These are phyloP conservation scores for Colletotrichum spaethianum DNA, from an alignment of 2,329 filamentous ascomycete species.

Conservation along the genomic window DNA sequence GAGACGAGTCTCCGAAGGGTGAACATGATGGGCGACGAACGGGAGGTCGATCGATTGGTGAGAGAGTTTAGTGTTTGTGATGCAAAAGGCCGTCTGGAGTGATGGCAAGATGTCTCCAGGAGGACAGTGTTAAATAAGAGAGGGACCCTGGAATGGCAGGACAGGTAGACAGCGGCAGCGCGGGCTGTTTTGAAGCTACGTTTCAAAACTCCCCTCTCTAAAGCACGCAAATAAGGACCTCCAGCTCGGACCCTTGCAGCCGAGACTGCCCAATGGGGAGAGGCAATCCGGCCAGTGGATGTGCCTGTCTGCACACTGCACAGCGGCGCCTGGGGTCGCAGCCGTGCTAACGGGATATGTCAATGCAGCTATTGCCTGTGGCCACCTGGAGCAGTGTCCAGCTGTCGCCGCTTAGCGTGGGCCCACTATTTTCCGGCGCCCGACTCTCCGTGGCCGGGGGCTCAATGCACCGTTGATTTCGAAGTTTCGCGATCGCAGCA, in stretches of 20 bases:
- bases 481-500: constrained; percentile 32
- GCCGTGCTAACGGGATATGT: background rate
- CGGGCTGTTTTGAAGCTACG: constrained; percentile 30
- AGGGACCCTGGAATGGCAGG: background rate
- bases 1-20: constrained; percentile 80
- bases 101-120: constrained; percentile 12
- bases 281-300: constrained; percentile 27
- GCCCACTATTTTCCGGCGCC: constrained; percentile 36
- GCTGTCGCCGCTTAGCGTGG: background rate
- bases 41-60: constrained; percentile 32
- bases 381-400: background rate
- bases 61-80: constrained; percentile 12
- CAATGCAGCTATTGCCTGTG: constrained; percentile 20
- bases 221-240: constrained; percentile 39
- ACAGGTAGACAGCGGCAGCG: background rate
- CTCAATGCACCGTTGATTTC: constrained; percentile 18
- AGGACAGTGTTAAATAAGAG: constrained; percentile 21
- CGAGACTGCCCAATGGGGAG: constrained; percentile 38
- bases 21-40: constrained; percentile 72
- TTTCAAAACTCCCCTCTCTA: constrained; percentile 40
- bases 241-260: constrained; percentile 37
- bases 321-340: background rate
- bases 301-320: background rate
- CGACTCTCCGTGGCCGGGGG: constrained; percentile 33
- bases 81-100: constrained; percentile 22